phyloP scores from a whole-genome alignment of 2,329 filamentous ascomycete species.

The Aspergillus latus region DNA sequence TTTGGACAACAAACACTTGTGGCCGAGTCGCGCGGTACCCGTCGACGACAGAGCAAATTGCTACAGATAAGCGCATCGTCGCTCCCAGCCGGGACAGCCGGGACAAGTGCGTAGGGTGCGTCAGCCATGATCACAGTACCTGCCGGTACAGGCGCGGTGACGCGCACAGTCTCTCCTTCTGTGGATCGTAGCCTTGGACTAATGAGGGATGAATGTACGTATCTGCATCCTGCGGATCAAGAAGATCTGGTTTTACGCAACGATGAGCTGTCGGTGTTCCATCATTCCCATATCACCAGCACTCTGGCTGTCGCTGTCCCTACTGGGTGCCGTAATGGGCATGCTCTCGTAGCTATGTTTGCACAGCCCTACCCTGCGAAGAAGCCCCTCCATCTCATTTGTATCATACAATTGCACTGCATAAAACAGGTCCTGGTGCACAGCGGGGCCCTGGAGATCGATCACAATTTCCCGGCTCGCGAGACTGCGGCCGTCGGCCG shows the following conservation, averaged over 20 bases:
- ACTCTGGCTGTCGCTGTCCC: background rate
- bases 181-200: background rate
- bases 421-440: background rate
- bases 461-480: background rate
- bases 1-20: too few species aligned
- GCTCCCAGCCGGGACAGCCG: background rate
- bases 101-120: conserved; percentile 5
- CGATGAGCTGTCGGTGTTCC: background rate
- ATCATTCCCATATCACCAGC: background rate
- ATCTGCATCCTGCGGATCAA: background rate
- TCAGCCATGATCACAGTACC: conserved; percentile 2
- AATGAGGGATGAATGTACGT: background rate
- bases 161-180: background rate
- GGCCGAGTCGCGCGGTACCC: background rate
- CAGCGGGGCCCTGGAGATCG: background rate
- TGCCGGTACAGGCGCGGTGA: background rate
- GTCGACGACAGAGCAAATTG: conserved; percentile 1
- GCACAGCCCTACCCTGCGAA: background rate
- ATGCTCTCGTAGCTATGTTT: background rate
- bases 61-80: conserved; percentile 3
- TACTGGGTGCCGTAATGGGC: background rate
- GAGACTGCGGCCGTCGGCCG: background rate
- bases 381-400: background rate
- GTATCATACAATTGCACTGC: background rate
- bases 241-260: background rate